Conservation (phyloP, 805 yeast genomes). For the Wickerhamomyces bisporus region DNA sequence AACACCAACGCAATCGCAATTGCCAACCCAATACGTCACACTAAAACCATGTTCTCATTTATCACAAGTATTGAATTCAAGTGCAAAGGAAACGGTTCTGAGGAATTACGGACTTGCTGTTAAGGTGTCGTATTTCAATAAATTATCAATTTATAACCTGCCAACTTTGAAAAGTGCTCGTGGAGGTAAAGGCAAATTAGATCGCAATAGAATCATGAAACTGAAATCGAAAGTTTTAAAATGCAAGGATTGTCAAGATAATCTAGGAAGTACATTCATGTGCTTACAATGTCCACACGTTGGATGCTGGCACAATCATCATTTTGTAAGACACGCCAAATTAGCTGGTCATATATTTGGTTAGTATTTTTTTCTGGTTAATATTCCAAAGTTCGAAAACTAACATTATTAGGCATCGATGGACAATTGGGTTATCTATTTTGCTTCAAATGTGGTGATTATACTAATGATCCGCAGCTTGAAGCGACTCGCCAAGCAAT, state of each 20-base stretch:
- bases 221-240: constrained; percentile 40
- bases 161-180: constrained; percentile 9
- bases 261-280: constrained; percentile 40
- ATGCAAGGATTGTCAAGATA: constrained; percentile 46
- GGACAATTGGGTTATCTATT: constrained; percentile 61
- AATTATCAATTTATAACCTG: constrained; percentile 1
- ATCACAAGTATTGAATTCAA: constrained; percentile 21
- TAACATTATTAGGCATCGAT: constrained; percentile 39
- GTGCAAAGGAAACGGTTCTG: constrained; percentile 22
- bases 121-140: constrained; percentile 16
- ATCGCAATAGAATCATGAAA: constrained; percentile 32
- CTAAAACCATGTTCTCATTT: constrained; percentile 22
- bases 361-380: constrained; percentile 7
- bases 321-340: constrained; percentile 43
- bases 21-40: constrained; percentile 2
- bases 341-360: constrained; percentile 51
- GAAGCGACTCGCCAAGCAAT: constrained; percentile 40
- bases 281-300: constrained; percentile 76
- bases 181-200: constrained; percentile 20
- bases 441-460: constrained; percentile 76
- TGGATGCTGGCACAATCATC: constrained; percentile 56
- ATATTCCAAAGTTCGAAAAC: neutral
- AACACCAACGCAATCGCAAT: neutral
- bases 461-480: constrained; percentile 55
- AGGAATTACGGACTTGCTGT: constrained; percentile 23